Conservation (phyloP, 352 stramenopile species). For the Globisporangium middletonii region DNA sequence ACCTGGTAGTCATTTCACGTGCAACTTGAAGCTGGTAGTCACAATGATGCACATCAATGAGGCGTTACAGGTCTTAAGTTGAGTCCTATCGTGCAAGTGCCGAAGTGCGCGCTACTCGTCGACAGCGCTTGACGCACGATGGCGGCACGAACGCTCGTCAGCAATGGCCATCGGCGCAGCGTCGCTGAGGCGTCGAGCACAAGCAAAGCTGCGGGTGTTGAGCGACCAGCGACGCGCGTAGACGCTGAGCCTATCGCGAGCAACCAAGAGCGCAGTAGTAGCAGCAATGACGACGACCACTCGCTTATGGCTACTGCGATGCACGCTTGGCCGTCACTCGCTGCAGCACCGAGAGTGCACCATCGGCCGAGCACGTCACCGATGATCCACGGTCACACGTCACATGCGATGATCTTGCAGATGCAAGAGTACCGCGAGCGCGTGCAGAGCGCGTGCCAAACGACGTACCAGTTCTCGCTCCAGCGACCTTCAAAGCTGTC, state of each 20-base stretch:
- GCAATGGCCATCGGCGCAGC: too few species aligned
- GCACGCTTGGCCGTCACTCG: too few species aligned
- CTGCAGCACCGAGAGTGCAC: neutral
- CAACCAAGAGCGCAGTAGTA: neutral
- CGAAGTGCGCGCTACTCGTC: neutral
- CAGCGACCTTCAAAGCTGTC: slow-evolving; percentile 4
- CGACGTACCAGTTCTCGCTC: slow-evolving; percentile 44
- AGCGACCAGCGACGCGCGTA: too few species aligned
- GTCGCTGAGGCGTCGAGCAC: too few species aligned
- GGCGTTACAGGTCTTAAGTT: too few species aligned
- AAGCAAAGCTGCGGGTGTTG: too few species aligned
- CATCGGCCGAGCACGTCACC: slow-evolving; percentile 14
- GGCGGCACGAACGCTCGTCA: neutral
- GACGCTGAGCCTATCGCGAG: neutral
- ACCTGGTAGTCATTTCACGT: neutral
- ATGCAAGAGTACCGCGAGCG: slow-evolving; percentile 49
- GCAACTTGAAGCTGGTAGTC: neutral
- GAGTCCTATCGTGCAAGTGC: too few species aligned
- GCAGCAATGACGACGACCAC: too few species aligned
- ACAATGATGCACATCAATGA: too few species aligned
- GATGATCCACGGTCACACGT: slow-evolving; percentile 21
- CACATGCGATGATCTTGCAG: slow-evolving; percentile 57
- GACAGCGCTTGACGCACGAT: neutral
- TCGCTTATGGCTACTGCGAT: too few species aligned
- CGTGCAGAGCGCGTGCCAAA: slow-evolving; percentile 32